Evolutionary conservation across 2,329 filamentous ascomycete genomes (phyloP), one percentile per base, ranked within the genome.

Genomic region (Geosmithia morbida): DNA sequence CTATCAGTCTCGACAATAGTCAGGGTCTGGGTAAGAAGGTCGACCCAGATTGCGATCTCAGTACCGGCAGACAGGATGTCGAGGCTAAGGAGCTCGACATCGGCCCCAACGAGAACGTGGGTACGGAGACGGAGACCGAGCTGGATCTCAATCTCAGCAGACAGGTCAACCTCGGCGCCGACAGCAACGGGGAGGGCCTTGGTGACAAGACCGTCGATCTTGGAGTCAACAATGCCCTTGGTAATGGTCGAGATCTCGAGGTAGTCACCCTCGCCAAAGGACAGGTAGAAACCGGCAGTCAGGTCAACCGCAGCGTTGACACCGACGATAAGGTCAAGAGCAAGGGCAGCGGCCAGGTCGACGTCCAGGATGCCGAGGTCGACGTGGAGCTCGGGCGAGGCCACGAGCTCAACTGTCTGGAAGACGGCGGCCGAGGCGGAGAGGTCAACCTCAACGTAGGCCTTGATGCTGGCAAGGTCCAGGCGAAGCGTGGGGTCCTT

Each of bases 11-110:
- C 56, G 45, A 65, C 62, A 47, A 71, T 61, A 47, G 61, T 57
- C 50, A 64, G 62, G 48, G 68, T 65, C 57, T 77, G 74, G 53
- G 78, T 69, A n/a, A 74, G 65, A 7, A 79, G 56, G 59, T 77
- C 71, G 49, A 68, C 67, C 55, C 66, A 77, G 42, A 77, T 59
- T 42, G 62, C 64, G 14, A 70, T 51, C 53, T 67, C 66, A 33
- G 69, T 65, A 52, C 66, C 68, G 19, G 69, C 62, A 41, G 63
- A 62, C 50, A 65, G 51, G 2, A 66, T 52, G 3, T 56, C 53
- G 18, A 58, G 51, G 17, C 48, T 49, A 11, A 56, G 51, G 14
- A 58, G 56, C 2, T 56, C 50, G 17, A 58, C 51, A 2, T 62
- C 59, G 16, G 66, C 59, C 26, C 60, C 54, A 16, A 66, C 56